Base-by-base conservation (phyloP, 805 yeast genomes). In the Wickerhamiella parazyma region DNA sequence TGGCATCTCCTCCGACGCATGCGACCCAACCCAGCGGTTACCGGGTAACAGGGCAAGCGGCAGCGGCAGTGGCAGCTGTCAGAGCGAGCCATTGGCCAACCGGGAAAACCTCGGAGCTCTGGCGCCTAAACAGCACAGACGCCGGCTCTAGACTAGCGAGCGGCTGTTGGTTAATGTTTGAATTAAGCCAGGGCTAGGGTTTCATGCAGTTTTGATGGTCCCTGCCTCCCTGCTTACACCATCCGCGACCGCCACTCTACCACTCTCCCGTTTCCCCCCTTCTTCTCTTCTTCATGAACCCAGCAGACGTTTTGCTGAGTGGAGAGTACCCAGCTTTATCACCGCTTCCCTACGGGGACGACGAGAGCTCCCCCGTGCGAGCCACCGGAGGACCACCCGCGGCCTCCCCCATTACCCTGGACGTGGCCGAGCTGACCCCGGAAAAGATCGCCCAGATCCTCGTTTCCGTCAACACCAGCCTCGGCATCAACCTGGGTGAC, bases 401-500 rank as follows among this genome's bases (percentile, higher is more conserved):
- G 22, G 33, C 26, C 25, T 5, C 11, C 26, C 18, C 26, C 5
- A 6, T 29, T 20, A 31, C 25, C 16, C 19, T n/a, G 34, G 26
- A 18, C 17, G 18, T 20, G 22, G 6, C 14, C 3, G 42, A 39
- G 7, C 21, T 33, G 22, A 31, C 29, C 21, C 36, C 36, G n/a
- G 36, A 39, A 12, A 22, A 20, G 10, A 26, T 40, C 4, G 43
- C 43, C 11, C 37, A 40, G 18, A 33, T 40, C 8, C 43, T 40
- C 5, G 29, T 40, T 10, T 31, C 37, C 2, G 55, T 53, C 16
- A 53, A 53, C 42, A 39, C 42, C 5, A 37, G 44, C 5, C 48
- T 53, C 3, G 51, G 51, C 36, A 54, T 53, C 18, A 52, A 50
- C 18, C 42, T 53, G 5, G 53, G 55, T 18, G 55, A 44, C 20